Conservation (phyloP, 129 eudicot species). For the Oenanthe sinensis region DNA sequence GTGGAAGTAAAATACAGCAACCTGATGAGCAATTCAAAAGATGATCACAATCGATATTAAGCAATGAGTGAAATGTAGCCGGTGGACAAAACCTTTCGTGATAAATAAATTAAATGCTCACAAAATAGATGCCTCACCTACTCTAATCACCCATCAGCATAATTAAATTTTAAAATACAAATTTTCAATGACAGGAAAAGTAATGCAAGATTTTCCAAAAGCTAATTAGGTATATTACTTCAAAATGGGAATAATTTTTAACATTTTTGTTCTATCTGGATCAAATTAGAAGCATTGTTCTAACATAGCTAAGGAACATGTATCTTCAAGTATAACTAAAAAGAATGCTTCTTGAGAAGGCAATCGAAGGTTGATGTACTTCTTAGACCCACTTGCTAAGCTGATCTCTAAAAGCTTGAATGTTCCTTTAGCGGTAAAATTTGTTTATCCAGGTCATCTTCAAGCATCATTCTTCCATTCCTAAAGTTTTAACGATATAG, state of each 20-base stretch:
- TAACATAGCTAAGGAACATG: not conserved
- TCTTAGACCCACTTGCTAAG: not conserved
- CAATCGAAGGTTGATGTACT: not conserved
- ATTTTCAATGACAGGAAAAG: not conserved
- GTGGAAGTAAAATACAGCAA: slow-evolving; percentile 92
- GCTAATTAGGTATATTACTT: not conserved
- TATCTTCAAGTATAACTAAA: not conserved
- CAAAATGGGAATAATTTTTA: not conserved
- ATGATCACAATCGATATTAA: not conserved
- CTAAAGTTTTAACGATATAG: not conserved
- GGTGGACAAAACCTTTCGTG: not conserved
- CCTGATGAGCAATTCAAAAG: slow-evolving; percentile 36
- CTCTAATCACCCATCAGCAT: not conserved
- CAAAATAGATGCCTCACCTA: not conserved
- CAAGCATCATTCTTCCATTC: not conserved
- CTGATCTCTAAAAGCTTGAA: too few species aligned
- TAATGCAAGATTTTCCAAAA: not conserved
- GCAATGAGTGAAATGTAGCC: not conserved
- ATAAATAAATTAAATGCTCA: not conserved
- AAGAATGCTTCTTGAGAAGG: not conserved
- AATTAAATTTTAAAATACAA: not conserved
- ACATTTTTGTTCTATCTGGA: not conserved
- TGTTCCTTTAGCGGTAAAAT: not conserved
- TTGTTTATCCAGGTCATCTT: not conserved
- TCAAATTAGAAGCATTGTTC: not conserved